phyloP scores from a whole-genome alignment of 805 yeast species.

The Metschnikowia koreensis region DNA sequence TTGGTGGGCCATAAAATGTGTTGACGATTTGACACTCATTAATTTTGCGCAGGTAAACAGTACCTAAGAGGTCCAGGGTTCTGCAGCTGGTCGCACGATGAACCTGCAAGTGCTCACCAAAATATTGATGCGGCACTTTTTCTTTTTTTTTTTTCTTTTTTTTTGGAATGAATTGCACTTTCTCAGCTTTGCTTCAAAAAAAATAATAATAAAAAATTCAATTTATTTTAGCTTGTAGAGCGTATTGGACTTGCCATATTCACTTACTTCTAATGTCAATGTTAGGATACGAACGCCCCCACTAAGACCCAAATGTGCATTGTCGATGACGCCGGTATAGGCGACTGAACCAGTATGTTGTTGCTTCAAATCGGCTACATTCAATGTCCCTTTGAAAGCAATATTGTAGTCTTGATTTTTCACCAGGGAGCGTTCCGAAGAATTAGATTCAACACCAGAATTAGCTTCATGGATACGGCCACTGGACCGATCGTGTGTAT shows the following conservation, averaged over 20 bases:
- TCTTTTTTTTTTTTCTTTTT: no score
- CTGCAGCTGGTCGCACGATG: neutral
- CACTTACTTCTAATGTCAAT: slow-evolving; percentile 19
- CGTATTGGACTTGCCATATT: slow-evolving; percentile 7
- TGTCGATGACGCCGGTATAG: slow-evolving; percentile 32
- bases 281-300: slow-evolving; percentile 30
- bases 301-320: slow-evolving; percentile 30
- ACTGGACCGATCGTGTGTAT: slow-evolving; percentile 26
- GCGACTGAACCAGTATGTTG: slow-evolving; percentile 18
- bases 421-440: neutral
- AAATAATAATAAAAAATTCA: neutral
- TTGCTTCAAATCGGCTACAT: slow-evolving; percentile 20
- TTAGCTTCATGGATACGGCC: slow-evolving; percentile 29
- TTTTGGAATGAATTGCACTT: neutral
- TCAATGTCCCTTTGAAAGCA: slow-evolving; percentile 25
- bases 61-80: neutral
- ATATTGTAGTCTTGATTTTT: slow-evolving; percentile 18
- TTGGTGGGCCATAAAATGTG: no score
- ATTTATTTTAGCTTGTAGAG: slow-evolving; percentile 10
- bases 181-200: no score
- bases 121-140: neutral
- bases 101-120: neutral
- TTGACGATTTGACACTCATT: no score
- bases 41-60: neutral
- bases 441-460: neutral